Percentiles rank a stretch among this genome's conserved stretches.
phyloP scores from a whole-genome alignment of 805 yeast genomes.

The Nakazawaea populi region DNA sequence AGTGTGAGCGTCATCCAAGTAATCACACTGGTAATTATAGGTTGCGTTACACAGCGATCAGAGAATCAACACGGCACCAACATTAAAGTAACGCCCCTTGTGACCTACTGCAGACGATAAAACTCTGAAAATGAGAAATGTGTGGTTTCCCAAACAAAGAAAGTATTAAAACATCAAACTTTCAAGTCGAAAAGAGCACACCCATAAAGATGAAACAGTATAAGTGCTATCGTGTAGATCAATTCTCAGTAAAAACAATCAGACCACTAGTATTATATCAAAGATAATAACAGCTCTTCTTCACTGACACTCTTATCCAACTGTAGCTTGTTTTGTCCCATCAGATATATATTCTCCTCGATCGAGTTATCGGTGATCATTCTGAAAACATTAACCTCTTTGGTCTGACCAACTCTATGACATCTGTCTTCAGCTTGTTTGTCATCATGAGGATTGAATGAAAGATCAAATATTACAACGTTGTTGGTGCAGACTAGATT shows the following conservation, averaged over 20 bases:
- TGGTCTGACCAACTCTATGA: conserved; percentile 92
- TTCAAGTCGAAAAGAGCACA: no score
- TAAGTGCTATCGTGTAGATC: no score
- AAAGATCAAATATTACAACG: conserved; percentile 87
- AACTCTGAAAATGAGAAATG: no score
- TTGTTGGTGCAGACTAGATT: conserved; percentile 92
- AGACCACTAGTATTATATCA: background rate
- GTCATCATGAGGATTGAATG: conserved; percentile 97
- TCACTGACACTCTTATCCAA: conserved; percentile 63
- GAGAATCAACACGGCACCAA: no score
- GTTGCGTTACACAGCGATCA: no score
- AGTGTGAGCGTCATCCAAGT: no score
- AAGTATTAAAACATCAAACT: no score
- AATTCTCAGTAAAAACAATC: background rate
- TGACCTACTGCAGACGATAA: no score
- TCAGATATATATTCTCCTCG: conserved; percentile 80
- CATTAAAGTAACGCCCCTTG: no score
- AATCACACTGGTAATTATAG: no score
- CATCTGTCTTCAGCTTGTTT: conserved; percentile 98
- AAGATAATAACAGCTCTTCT: conserved; percentile 16
- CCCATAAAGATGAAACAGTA: background rate
- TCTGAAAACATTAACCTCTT: conserved; percentile 74
- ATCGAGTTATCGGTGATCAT: conserved; percentile 70
- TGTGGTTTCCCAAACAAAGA: no score
- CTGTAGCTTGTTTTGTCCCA: conserved; percentile 88